Base-by-base conservation (phyloP, 2,329 filamentous ascomycete species). In the Bipolaris sorokiniana region DNA sequence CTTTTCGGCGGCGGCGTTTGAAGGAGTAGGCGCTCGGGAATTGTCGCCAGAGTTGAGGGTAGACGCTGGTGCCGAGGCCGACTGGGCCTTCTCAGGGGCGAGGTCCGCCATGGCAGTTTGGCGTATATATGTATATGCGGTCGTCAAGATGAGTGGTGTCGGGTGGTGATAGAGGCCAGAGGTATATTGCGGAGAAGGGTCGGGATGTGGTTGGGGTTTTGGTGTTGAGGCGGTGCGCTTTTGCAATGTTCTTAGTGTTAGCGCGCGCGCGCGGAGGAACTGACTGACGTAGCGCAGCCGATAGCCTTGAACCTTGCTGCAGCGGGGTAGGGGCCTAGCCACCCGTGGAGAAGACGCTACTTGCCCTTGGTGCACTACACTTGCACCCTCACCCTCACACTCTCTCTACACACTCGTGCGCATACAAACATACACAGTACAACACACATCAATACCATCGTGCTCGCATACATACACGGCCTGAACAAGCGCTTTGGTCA, bases 1-100 rank as follows among this genome's bases (percentile, higher is more conserved):
- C 76, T 87, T 86, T 71, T 88, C 85, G 1, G 62, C 69, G 15
- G 69, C 63, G 10, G 69, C 69, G 58, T 67, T 71, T 23, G 68
- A 65, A 16, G 75, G 73, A 41, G 73, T 76, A 18, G 74, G 56
- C 20, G 75, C 72, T 55, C 74, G 64, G 55, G 76, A 78, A 22
- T 70, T 62, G n/a, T 72, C 71, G 54, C 61, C 70, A 9, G 75
- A 77, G 60, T 62, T 68, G 58, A 67, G 59, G 48, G 70, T 69
- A 28, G 74, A 75, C 51, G 57, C 61, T 45, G 71, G 66, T 49
- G 67, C 58, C 23, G 70, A 68, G 51, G 67, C 63, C 50, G 63
- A 64, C 38, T 59, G 56, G 59, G 69, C 65, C 42, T 66, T 70
- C 23, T 68, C 62, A 45, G 72, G 64, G 41, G 70, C 63, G 50